Conservation (phyloP, 2,329 filamentous ascomycete genomes). For the Trichoderma gracile region DNA sequence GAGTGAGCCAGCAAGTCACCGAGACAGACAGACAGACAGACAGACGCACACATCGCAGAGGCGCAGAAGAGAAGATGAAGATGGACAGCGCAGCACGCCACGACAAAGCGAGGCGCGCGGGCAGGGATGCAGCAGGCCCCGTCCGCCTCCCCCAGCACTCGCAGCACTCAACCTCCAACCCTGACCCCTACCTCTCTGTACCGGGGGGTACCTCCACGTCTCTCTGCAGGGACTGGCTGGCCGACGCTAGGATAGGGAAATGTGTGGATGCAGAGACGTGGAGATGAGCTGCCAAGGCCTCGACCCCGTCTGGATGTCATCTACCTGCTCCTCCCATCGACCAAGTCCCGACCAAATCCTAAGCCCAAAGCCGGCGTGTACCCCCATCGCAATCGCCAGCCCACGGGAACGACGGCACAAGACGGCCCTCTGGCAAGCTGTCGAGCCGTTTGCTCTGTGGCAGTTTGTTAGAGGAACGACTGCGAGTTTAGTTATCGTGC, state of each 20-base stretch:
- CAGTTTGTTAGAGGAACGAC: conserved; percentile 14
- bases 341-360: conserved; percentile 23
- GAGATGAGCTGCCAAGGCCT: conserved; percentile 26
- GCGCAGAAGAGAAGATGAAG: too few species aligned
- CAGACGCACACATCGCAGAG: too few species aligned
- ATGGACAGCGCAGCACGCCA: background rate
- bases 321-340: conserved; percentile 25
- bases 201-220: conserved; percentile 25
- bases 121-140: conserved; percentile 8
- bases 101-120: background rate
- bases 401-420: conserved; percentile 30
- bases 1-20: too few species aligned
- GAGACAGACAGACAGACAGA: too few species aligned
- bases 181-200: conserved; percentile 16
- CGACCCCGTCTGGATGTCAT: conserved; percentile 25
- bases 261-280: conserved; percentile 23
- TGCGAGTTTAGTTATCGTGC: background rate
- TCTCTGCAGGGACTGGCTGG: conserved; percentile 27
- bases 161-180: conserved; percentile 8
- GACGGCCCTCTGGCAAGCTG: background rate
- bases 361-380: conserved; percentile 25
- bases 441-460: conserved; percentile 2
- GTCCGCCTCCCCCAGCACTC: background rate
- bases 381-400: conserved; percentile 26
- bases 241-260: conserved; percentile 26